These are phyloP conservation scores for Pseudocercospora eumusae DNA, from an alignment of 2,329 filamentous ascomycete species.

Conservation along the genomic window DNA sequence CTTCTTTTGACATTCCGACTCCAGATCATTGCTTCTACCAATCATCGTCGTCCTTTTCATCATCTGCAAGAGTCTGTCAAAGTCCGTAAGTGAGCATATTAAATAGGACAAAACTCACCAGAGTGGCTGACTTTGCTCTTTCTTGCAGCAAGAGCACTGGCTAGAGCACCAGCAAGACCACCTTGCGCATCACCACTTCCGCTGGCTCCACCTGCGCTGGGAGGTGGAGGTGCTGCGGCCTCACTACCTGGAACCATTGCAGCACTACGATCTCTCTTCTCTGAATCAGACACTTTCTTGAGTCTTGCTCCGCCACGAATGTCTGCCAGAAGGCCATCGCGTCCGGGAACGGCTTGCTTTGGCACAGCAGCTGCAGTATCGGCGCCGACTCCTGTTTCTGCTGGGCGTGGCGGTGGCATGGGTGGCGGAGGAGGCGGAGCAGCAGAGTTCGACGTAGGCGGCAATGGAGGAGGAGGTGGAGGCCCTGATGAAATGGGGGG, in stretches of 20 bases:
- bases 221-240: slow-evolving; percentile 56
- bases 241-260: slow-evolving; percentile 60
- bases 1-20: background rate
- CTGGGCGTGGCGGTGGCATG: slow-evolving; percentile 43
- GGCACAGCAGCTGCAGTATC: slow-evolving; percentile 42
- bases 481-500: slow-evolving; percentile 44
- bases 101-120: slow-evolving; percentile 65
- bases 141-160: slow-evolving; percentile 78
- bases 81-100: background rate
- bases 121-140: slow-evolving; percentile 94
- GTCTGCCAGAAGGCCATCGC: slow-evolving; percentile 65
- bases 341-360: slow-evolving; percentile 41
- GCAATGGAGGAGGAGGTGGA: slow-evolving; percentile 47
- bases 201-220: slow-evolving; percentile 58
- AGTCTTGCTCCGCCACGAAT: slow-evolving; percentile 68
- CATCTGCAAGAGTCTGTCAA: slow-evolving; percentile 55
- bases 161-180: slow-evolving; percentile 59
- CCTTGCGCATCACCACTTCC: slow-evolving; percentile 51
- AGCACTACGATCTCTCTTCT: slow-evolving; percentile 71
- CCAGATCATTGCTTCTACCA: slow-evolving; percentile 51
- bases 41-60: slow-evolving; percentile 75
- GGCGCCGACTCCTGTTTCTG: slow-evolving; percentile 53
- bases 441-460: slow-evolving; percentile 38
- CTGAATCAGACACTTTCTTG: slow-evolving; percentile 70
- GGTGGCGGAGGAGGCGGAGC: slow-evolving; percentile 50